phyloP scores from a whole-genome alignment of 2,329 filamentous ascomycete genomes.

The Colletotrichum liaoningense region DNA sequence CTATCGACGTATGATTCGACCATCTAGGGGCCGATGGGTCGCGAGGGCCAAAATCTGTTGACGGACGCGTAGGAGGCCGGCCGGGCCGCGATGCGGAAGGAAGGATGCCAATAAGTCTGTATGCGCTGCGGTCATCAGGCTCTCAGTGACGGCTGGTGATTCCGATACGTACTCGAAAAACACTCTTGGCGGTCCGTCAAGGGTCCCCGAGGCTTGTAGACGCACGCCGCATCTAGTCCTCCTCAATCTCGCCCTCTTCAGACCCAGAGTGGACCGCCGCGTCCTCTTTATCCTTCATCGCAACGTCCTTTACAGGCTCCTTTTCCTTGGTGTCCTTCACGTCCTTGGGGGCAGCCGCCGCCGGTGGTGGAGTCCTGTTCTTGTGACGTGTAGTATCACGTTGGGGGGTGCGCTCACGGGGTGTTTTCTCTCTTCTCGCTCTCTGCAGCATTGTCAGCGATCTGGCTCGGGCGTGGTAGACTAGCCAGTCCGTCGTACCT shows the following conservation, averaged over 20 bases:
- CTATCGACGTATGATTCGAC: not conserved
- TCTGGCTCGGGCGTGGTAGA: not conserved
- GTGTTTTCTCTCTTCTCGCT: conserved; percentile 66
- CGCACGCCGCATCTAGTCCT: conserved; percentile 61
- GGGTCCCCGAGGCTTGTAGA: not conserved
- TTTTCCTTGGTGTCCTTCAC: conserved; percentile 37
- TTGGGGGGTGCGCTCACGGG: conserved; percentile 71
- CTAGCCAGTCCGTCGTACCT: conserved; percentile 58
- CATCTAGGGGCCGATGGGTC: not conserved
- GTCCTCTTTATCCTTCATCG: conserved; percentile 64
- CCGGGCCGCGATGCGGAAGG: not conserved
- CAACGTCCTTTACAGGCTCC: conserved; percentile 40
- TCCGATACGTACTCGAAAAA: conserved; percentile 48
- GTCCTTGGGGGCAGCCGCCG: conserved; percentile 39
- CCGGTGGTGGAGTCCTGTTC: conserved; percentile 65
- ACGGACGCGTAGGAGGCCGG: not conserved
- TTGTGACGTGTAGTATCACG: conserved; percentile 64
- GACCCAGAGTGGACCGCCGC: conserved; percentile 83
- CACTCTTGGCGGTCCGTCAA: conserved; percentile 2
- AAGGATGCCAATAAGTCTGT: conserved; percentile 21
- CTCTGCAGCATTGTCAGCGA: conserved; percentile 58
- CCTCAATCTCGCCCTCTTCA: conserved; percentile 98
- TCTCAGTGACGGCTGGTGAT: conserved; percentile 40
- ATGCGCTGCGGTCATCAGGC: conserved; percentile 34
- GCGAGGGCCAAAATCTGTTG: not conserved